phyloP scores from a whole-genome alignment of 2,329 filamentous ascomycete genomes.

The Aspergillus thermomutatus region DNA sequence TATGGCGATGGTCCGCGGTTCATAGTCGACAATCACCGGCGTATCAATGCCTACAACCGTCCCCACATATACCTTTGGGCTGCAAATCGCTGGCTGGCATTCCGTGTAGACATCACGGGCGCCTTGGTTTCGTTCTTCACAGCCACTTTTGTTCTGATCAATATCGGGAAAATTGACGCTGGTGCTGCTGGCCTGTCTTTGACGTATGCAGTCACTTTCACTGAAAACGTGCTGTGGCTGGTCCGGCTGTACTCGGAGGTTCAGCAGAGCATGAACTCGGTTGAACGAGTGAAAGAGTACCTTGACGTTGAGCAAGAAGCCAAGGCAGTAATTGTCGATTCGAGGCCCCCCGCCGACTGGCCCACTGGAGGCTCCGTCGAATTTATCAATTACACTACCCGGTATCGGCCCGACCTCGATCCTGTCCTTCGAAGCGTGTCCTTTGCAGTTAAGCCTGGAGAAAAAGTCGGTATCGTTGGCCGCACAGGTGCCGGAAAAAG shows the following conservation, averaged over 20 bases:
- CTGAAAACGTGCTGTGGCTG: slow-evolving; percentile 94
- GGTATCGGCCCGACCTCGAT: slow-evolving; percentile 83
- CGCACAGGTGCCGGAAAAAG: slow-evolving; percentile 96
- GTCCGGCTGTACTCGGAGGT: slow-evolving; percentile 91
- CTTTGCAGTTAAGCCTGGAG: slow-evolving; percentile 78
- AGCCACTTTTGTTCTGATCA: slow-evolving; percentile 83
- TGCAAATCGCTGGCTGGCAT: slow-evolving; percentile 92
- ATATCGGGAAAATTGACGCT: slow-evolving; percentile 77
- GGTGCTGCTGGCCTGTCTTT: slow-evolving; percentile 90
- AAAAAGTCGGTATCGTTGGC: slow-evolving; percentile 96
- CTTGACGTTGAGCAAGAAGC: slow-evolving; percentile 95
- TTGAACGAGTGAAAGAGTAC: slow-evolving; percentile 96
- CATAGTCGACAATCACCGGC: slow-evolving; percentile 81
- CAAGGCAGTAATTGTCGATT: slow-evolving; percentile 69
- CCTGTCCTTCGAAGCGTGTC: slow-evolving; percentile 78
- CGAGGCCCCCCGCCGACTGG: slow-evolving; percentile 76
- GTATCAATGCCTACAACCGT: slow-evolving; percentile 85
- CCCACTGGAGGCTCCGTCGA: slow-evolving; percentile 80
- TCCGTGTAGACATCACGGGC: slow-evolving; percentile 85
- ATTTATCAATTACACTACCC: slow-evolving; percentile 83
- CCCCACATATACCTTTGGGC: slow-evolving; percentile 97
- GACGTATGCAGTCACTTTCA: slow-evolving; percentile 94
- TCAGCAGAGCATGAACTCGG: slow-evolving; percentile 99
- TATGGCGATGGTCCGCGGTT: slow-evolving; percentile 94
- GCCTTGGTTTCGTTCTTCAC: slow-evolving; percentile 92